phyloP scores from a whole-genome alignment of 306 rosid species.

The Prunus davidiana region DNA sequence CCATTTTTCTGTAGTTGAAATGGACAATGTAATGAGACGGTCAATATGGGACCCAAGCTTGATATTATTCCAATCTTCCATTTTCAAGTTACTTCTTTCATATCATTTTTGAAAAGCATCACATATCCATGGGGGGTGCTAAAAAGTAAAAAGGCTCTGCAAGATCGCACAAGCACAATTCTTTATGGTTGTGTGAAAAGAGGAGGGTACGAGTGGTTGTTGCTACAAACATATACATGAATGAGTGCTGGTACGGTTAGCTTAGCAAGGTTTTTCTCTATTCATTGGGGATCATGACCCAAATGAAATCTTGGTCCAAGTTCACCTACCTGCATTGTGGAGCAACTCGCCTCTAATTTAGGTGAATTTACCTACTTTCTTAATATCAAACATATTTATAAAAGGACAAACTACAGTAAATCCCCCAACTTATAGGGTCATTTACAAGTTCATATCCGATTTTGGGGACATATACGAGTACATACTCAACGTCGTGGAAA shows the following conservation, averaged over 20 bases:
- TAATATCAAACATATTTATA: not conserved
- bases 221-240: no score
- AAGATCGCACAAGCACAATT: not conserved
- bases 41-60: constrained; percentile 17
- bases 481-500: no score
- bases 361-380: not conserved
- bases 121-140: not conserved
- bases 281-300: no score
- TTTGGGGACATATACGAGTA: no score
- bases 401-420: no score
- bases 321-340: not conserved
- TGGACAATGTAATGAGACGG: constrained; percentile 33
- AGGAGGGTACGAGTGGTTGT: no score
- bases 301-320: no score
- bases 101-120: constrained; percentile 15
- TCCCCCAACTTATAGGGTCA: no score
- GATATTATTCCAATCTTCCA: constrained; percentile 22
- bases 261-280: no score
- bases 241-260: no score
- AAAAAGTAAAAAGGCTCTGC: not conserved
- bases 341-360: not conserved
- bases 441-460: no score
- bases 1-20: constrained; percentile 25
- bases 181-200: not conserved
- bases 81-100: constrained; percentile 21